Evolutionary conservation across 1,284 basidiomycete species (phyloP), one percentile per base, ranked within the genome.

Genomic region (Chalciporus sp.): DNA sequence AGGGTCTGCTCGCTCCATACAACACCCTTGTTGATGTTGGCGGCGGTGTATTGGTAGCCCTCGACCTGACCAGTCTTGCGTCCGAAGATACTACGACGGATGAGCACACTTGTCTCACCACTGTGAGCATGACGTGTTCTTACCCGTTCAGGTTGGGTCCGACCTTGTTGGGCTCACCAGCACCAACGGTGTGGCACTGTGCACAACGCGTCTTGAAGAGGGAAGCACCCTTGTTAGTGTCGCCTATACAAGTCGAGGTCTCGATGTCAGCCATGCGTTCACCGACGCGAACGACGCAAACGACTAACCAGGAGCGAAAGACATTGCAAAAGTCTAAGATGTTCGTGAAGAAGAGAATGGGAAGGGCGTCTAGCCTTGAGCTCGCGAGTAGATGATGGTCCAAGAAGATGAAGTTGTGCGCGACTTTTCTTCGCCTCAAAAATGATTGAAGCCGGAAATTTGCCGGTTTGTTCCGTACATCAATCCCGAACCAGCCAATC

Each of bases 151-250:
- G 85, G 83, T 97, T 97, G 58, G 95, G 95, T 59, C 94, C 94
- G 61, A 96, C 94, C 79, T 92, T 92, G 80, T 94, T 82, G 46
- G 86, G 79, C 64, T 90, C 95, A 61, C 92, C 91, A 63, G 83
- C 79, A 63, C 81, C 92, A 65, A 92, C 75, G 62, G 94, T 98
- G 78, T 99, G 96, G 81, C 96, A 99, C 75, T 98, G 95, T 56
- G 94, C 94, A 72, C 96, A 99, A 62, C 95, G 93, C 64, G 94
- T 96, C 85, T 93, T 94, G 88, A 95, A 95, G 71, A 95, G 87
- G 73, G 80, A 77, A 70, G 94, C 94, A 76, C 94, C 94, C 83
- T 95, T 96, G 58, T 65, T 65, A 68, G 86, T 75, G 79, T 96
- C 92, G 85, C 95, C 94, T 94, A 66, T 8, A 51, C 11, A 2